A percentile compares a stretch with the other conserved stretches of the same genome.
Conservation (phyloP, 345 rosid species). For the Citrus inodora region DNA sequence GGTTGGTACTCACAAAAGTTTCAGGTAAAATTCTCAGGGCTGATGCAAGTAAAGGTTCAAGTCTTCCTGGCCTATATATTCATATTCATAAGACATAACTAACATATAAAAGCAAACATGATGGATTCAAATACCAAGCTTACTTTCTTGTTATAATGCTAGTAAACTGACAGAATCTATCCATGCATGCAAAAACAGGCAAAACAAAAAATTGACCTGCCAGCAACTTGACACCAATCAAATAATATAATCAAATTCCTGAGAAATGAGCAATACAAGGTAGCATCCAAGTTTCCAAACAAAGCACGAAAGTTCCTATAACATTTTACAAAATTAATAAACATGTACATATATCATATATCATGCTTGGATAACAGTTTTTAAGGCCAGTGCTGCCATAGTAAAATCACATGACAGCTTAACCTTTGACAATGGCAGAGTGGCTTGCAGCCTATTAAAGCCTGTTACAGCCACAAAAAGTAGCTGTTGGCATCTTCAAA, state of each 20-base stretch:
- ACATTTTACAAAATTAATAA: neutral
- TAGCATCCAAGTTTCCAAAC: neutral
- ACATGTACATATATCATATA: neutral
- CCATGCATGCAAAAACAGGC: neutral
- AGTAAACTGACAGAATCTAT: neutral
- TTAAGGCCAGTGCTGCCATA: neutral
- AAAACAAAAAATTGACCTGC: neutral
- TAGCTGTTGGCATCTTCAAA: constrained; percentile 5
- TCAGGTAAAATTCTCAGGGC: too few relatives aligned
- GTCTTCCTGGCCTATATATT: neutral
- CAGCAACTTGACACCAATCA: neutral
- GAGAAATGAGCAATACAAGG: neutral
- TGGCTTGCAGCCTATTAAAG: constrained; percentile 41
- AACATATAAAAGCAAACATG: neutral
- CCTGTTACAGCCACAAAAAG: constrained; percentile 1
- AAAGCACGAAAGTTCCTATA: neutral
- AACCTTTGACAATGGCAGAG: constrained; percentile 39
- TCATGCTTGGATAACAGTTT: neutral
- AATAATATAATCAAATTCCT: neutral
- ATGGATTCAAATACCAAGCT: neutral
- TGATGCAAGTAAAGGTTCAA: neutral
- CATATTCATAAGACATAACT: neutral
- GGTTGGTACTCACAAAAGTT: too few relatives aligned
- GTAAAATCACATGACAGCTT: neutral
- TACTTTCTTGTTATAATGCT: neutral